Base-by-base conservation (phyloP, 179 eudicot species). In the Silene coronaria region DNA sequence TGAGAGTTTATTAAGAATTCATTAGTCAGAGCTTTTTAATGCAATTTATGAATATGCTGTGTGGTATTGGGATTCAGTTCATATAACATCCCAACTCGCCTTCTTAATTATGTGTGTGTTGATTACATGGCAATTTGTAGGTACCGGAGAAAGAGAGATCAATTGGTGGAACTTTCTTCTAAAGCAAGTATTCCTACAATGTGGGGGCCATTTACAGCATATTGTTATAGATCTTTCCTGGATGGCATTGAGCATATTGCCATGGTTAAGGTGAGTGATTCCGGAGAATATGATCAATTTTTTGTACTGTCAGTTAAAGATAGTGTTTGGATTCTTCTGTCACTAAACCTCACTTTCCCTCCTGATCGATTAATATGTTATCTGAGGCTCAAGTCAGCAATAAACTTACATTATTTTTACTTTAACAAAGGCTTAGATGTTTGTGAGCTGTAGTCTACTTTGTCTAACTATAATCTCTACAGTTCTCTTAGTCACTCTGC, bases 201-300 rank as follows among this genome's bases (percentile, higher is more conserved):
- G 85, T 92, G 98, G 97, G 98, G 98, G 16, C 94, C 94, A 62
- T 94, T 92, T 79, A 85, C 77, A 26, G 91, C 97, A 68, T 83
- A 89, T 79, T 91, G 98, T 70, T 94, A 90, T 64, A 79, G 85
- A 70, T 93, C 98, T 30, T 32, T 85, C 53, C 75, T 93, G 70
- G 98, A 93, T 76, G 96, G 96, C 60, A 90, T 93, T n/a, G 97
- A 92, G 84, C 97, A 92, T 75, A 90, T 92, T 59, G 97, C 97
- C 1, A 90, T 92, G 96, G 97, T 92, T 70, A 90, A 92, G 87
- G 97, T 92, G 79, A 79, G 88, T 76, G 65, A 12, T 72, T 73
- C 67, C 24, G 13, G 53, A n/a, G 13, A 11, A 71, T 66, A 17
- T 34, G 24, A 38, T 42, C 12, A 34, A 14, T 7, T 21, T 7